phyloP scores from a whole-genome alignment of 768 basidiomycete genomes.

The Leccinum arenicola region DNA sequence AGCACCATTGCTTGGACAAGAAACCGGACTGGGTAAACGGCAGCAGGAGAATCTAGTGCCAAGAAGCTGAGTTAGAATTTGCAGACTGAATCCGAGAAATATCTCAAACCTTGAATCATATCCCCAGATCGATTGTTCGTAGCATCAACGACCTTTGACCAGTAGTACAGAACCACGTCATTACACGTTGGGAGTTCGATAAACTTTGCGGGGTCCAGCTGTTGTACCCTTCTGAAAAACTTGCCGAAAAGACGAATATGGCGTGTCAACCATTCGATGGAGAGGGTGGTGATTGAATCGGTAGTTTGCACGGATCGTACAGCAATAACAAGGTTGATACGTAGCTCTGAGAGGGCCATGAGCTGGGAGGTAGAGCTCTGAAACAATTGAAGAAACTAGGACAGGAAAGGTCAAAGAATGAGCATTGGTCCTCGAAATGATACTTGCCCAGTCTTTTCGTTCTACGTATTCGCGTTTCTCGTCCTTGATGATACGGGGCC shows the following conservation, averaged over 20 bases:
- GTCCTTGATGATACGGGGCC: conserved; percentile 48
- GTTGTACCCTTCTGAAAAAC: conserved; percentile 74
- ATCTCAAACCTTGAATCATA: conserved; percentile 52
- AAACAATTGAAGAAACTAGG: conserved; percentile 62
- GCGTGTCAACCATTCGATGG: conserved; percentile 58
- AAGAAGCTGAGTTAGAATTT: background rate
- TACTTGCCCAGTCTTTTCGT: conserved; percentile 54
- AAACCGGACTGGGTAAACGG: conserved; percentile 73
- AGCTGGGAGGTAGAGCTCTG: conserved; percentile 56
- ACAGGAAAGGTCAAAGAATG: conserved; percentile 2
- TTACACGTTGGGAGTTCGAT: conserved; percentile 59
- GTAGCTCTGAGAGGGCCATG: conserved; percentile 51
- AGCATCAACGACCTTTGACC: conserved; percentile 77
- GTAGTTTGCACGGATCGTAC: conserved; percentile 35
- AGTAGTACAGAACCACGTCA: conserved; percentile 74
- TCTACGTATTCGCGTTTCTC: conserved; percentile 41
- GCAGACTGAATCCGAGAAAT: background rate
- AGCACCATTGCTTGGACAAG: conserved; percentile 83
- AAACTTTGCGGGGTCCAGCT: conserved; percentile 57
- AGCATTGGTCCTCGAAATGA: background rate
- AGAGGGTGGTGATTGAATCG: conserved; percentile 39
- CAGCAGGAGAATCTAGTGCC: conserved; percentile 54
- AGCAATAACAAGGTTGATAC: conserved; percentile 50
- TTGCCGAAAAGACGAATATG: conserved; percentile 76
- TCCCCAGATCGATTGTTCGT: conserved; percentile 47